Conservation (phyloP, 2,329 filamentous ascomycete species). For the Colletotrichum siamense region DNA sequence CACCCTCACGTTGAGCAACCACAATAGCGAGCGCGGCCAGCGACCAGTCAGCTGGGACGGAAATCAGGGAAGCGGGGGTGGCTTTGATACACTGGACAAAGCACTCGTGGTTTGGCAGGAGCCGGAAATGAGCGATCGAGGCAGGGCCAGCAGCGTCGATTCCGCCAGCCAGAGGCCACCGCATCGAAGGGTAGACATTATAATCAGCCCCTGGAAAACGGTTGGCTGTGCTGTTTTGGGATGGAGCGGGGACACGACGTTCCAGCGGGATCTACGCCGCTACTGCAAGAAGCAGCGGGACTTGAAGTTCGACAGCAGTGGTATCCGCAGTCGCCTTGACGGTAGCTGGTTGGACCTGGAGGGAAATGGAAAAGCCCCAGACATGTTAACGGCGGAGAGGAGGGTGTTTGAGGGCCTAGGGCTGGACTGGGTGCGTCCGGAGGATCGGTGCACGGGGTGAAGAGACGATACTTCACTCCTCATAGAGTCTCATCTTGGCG, state of each 20-base stretch:
- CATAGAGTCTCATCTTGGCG: not conserved
- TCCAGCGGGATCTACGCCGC: conserved; percentile 82
- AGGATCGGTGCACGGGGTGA: conserved; percentile 72
- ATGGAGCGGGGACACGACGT: conserved; percentile 90
- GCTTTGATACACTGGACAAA: conserved; percentile 91
- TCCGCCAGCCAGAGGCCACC: conserved; percentile 33
- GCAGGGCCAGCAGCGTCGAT: not conserved
- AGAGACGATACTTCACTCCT: not conserved
- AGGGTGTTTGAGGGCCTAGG: conserved; percentile 80
- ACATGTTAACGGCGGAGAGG: conserved; percentile 77
- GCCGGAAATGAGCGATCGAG: conserved; percentile 40
- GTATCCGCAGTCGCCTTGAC: conserved; percentile 71
- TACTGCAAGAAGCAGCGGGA: conserved; percentile 76
- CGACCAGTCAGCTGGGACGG: conserved; percentile 59
- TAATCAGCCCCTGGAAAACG: conserved; percentile 87
- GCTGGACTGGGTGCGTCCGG: conserved; percentile 69
- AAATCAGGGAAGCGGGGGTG: conserved; percentile 48
- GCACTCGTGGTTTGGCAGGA: conserved; percentile 92
- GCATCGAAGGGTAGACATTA: conserved; percentile 90
- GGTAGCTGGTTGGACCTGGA: conserved; percentile 76
- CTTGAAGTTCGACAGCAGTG: conserved; percentile 92
- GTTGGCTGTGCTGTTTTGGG: conserved; percentile 87
- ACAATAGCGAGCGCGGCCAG: conserved; percentile 77
- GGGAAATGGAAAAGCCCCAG: conserved; percentile 60
- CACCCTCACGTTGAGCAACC: conserved; percentile 73